These are phyloP conservation scores for Auriscalpium orientale DNA, from an alignment of 768 basidiomycete species.

Conservation along the genomic window DNA sequence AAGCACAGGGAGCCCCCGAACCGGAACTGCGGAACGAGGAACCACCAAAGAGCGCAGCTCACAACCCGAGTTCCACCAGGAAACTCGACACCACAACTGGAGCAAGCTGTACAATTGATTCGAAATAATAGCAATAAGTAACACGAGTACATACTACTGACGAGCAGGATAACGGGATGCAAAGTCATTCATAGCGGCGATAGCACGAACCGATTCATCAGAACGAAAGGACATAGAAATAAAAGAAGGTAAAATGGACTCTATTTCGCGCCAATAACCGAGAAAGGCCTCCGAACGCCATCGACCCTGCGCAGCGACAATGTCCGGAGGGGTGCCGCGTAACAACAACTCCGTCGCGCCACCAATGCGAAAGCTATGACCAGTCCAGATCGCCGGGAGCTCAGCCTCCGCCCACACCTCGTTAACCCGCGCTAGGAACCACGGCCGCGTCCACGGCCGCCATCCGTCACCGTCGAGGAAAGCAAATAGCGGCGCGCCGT, in stretches of 20 bases:
- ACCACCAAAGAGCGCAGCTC: background rate
- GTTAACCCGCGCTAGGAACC: conserved; percentile 10
- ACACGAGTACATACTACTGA: too few relatives aligned
- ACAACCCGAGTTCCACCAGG: background rate
- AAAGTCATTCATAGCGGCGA: background rate
- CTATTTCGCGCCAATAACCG: conserved; percentile 17
- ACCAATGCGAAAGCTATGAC: conserved; percentile 20
- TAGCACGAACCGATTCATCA: background rate
- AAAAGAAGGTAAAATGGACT: conserved; percentile 8
- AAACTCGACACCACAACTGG: background rate
- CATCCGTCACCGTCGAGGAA: background rate
- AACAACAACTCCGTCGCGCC: conserved; percentile 16
- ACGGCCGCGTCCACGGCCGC: background rate
- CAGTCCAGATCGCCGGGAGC: background rate
- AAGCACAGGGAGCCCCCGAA: too few relatives aligned
- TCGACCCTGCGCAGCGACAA: conserved; percentile 14
- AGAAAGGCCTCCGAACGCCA: conserved; percentile 21
- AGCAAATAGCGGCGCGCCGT: background rate
- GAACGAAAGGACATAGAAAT: background rate
- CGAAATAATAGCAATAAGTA: background rate
- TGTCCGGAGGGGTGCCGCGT: conserved; percentile 13
- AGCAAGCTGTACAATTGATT: background rate
- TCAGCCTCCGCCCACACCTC: conserved; percentile 4
- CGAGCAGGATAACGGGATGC: background rate
- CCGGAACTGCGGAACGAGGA: background rate